phyloP scores from a whole-genome alignment of 1,284 basidiomycete species.

The Leccinum angustisporum region DNA sequence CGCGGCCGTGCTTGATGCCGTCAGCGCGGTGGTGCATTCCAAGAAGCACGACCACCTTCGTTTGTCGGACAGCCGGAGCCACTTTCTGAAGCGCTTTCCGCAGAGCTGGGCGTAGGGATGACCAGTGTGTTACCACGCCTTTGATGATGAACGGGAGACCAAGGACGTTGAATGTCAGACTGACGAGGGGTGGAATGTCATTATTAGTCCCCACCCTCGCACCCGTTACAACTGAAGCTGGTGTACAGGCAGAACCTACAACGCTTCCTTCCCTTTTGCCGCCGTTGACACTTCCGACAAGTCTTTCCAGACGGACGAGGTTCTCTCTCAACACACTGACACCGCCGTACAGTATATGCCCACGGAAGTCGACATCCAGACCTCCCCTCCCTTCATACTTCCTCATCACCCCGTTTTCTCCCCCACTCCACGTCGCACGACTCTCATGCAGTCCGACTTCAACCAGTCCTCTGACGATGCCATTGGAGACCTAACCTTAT shows the following conservation, averaged over 20 bases:
- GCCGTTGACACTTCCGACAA: slow-evolving; percentile 24
- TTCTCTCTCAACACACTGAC: slow-evolving; percentile 33
- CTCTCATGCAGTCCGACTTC: slow-evolving; percentile 48
- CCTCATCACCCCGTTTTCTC: slow-evolving; percentile 24
- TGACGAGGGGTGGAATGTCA: slow-evolving; percentile 36
- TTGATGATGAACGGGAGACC: slow-evolving; percentile 52
- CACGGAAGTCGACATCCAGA: slow-evolving; percentile 37
- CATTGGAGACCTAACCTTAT: slow-evolving; percentile 46
- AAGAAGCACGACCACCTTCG: slow-evolving; percentile 64
- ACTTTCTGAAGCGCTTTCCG: slow-evolving; percentile 45
- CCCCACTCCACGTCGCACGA: slow-evolving; percentile 39
- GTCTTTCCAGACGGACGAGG: slow-evolving; percentile 49
- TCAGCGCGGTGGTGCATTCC: slow-evolving; percentile 61
- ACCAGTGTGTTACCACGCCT: slow-evolving; percentile 42
- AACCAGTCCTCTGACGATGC: slow-evolving; percentile 36
- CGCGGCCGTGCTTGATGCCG: slow-evolving; percentile 54
- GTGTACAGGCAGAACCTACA: slow-evolving; percentile 34
- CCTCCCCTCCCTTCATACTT: slow-evolving; percentile 22
- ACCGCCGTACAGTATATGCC: slow-evolving; percentile 43
- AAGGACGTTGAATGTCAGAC: slow-evolving; percentile 67
- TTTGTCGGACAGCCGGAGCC: slow-evolving; percentile 68
- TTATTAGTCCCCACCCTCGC: slow-evolving; percentile 32
- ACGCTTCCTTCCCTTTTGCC: slow-evolving; percentile 19
- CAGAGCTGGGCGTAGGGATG: slow-evolving; percentile 61
- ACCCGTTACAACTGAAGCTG: slow-evolving; percentile 34